Evolutionary conservation across 2,329 filamentous ascomycete species (phyloP).

Genomic region (Talaromyces piceae): DNA sequence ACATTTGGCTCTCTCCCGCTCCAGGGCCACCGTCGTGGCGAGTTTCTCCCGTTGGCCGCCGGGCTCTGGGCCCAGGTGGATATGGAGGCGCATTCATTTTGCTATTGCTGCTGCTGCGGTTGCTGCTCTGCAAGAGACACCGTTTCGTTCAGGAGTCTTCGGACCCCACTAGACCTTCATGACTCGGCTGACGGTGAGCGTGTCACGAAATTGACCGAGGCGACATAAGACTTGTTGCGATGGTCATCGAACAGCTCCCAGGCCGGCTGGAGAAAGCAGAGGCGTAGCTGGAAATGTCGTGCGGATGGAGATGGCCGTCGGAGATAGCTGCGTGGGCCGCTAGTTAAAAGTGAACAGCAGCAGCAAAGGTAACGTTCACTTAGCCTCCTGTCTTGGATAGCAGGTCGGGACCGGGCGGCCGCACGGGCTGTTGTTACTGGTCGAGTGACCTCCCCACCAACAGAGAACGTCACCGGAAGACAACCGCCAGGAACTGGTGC

Average conservation of each 20-base stretch:
- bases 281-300: background rate
- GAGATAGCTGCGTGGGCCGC: background rate
- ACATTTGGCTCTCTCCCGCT: constrained; percentile 26
- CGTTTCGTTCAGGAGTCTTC: constrained; percentile 19
- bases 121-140: no score
- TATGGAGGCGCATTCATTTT: constrained; percentile 32
- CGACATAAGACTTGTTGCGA: background rate
- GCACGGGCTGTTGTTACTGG: background rate
- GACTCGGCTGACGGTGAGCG: background rate
- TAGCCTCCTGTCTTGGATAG: no score
- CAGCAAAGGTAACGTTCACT: no score
- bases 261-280: constrained; percentile 7
- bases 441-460: background rate
- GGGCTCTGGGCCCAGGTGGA: constrained; percentile 21
- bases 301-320: background rate
- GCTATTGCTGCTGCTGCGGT: constrained; percentile 15
- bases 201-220: background rate
- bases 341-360: background rate
- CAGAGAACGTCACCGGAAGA: background rate
- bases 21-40: constrained; percentile 23
- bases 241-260: constrained; percentile 1
- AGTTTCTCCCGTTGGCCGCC: constrained; percentile 23
- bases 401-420: no score
- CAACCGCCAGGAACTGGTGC: background rate
- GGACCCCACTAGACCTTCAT: constrained; percentile 20